These are phyloP conservation scores for Phragmites australis DNA, from an alignment of 176 grass and related monocot genomes.

Conservation along the genomic window DNA sequence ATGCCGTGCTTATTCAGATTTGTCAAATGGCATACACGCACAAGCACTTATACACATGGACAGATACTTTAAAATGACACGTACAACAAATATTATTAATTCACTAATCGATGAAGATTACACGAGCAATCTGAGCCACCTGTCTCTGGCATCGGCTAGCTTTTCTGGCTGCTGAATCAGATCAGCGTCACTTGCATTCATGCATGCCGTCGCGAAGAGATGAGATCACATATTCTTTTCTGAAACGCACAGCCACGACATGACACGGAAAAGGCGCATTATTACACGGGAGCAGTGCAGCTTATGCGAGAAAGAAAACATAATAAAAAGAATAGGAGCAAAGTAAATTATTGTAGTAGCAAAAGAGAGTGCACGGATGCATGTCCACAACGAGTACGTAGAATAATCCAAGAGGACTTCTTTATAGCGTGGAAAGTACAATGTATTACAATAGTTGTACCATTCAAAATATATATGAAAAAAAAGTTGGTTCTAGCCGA, in stretches of 20 bases:
- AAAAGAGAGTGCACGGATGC: slow-evolving; percentile 1
- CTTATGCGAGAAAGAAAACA: background rate
- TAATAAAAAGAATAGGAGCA: background rate
- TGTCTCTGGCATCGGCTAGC: background rate
- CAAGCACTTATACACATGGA: slow-evolving; percentile 5
- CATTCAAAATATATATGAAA: background rate
- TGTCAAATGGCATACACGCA: background rate
- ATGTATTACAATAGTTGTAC: background rate
- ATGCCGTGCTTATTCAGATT: slow-evolving; percentile 26
- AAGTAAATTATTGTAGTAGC: background rate
- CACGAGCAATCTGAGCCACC: slow-evolving; percentile 24
- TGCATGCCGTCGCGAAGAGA: background rate
- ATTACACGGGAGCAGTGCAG: background rate
- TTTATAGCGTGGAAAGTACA: slow-evolving; percentile 34
- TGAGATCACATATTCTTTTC: slow-evolving; percentile 28
- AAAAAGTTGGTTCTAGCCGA: background rate
- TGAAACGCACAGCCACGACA: background rate
- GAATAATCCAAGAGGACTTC: slow-evolving; percentile 37
- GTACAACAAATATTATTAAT: background rate
- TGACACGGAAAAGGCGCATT: slow-evolving; percentile 22
- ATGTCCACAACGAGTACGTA: slow-evolving; percentile 1
- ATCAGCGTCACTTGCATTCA: slow-evolving; percentile 43
- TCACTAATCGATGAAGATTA: background rate
- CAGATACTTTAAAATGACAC: background rate
- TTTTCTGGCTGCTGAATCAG: slow-evolving; percentile 55